Evolutionary conservation across 2,329 filamentous ascomycete species (phyloP).

Genomic region (Aciculosporium take): DNA sequence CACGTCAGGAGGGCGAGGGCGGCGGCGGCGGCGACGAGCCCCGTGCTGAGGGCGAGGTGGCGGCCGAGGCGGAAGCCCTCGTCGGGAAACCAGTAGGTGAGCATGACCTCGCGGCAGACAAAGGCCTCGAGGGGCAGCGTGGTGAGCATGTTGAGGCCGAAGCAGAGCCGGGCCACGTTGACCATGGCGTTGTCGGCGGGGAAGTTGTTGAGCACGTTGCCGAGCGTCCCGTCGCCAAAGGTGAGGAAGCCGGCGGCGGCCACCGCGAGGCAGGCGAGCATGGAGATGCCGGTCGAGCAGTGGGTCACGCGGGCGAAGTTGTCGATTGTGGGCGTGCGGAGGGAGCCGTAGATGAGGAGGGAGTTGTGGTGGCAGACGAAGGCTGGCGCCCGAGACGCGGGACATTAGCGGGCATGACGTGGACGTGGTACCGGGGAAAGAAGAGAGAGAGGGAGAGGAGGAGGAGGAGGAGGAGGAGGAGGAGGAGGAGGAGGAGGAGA

Average conservation of each 20-base stretch:
- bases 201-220: slow-evolving; percentile 98
- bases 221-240: slow-evolving; percentile 81
- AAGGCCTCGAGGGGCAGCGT: slow-evolving; percentile 94
- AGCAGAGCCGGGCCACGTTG: slow-evolving; percentile 86
- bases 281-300: slow-evolving; percentile 78
- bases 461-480: no score
- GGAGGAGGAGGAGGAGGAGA: no score
- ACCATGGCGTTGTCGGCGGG: slow-evolving; percentile 81
- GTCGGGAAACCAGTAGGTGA: slow-evolving; percentile 59
- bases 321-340: slow-evolving; percentile 87
- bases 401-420: not conserved
- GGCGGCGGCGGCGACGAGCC: slow-evolving; percentile 68
- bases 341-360: slow-evolving; percentile 89
- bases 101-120: slow-evolving; percentile 93
- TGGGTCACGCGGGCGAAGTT: slow-evolving; percentile 89
- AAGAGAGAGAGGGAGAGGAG: not conserved
- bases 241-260: slow-evolving; percentile 80
- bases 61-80: slow-evolving; percentile 69
- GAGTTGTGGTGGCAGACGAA: slow-evolving; percentile 84
- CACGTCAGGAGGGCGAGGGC: slow-evolving; percentile 70
- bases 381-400: slow-evolving; percentile 21
- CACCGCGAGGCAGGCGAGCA: slow-evolving; percentile 82
- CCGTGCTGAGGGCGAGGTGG: slow-evolving; percentile 75
- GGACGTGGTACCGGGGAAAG: not conserved
- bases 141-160: slow-evolving; percentile 97